These are phyloP conservation scores for Cochlearia excelsa DNA, from an alignment of 345 rosid genomes.

Conservation along the genomic window DNA sequence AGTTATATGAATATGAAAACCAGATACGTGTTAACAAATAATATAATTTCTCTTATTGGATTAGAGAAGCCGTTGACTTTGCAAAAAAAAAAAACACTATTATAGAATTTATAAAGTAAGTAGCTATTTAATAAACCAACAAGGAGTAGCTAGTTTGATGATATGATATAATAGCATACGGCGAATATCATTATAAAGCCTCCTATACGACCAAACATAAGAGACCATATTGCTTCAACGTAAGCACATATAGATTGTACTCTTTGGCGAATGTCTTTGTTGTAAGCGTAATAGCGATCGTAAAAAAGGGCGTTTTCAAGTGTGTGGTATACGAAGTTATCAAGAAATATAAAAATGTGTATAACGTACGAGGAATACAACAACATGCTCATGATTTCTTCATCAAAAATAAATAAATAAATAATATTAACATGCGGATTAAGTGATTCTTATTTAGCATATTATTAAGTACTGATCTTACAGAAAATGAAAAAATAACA, in stretches of 20 bases:
- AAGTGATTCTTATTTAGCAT: too few species aligned
- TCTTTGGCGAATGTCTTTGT: conserved; percentile 2
- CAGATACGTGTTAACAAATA: conserved; percentile 21
- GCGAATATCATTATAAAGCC: conserved; percentile 10
- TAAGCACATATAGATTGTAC: conserved; percentile 21
- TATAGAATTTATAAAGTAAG: conserved; percentile 1
- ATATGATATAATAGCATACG: conserved; percentile 1
- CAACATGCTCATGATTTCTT: too few species aligned
- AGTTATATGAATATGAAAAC: conserved; percentile 23
- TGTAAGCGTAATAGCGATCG: neutral
- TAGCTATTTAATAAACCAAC: neutral
- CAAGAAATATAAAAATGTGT: neutral
- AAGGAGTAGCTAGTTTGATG: too few species aligned
- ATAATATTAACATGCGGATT: too few species aligned
- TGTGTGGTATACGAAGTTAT: conserved; percentile 1
- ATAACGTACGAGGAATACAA: conserved; percentile 12
- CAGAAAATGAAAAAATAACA: too few species aligned
- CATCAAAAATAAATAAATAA: too few species aligned
- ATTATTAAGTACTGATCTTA: too few species aligned
- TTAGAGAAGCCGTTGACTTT: conserved; percentile 38
- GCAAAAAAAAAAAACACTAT: neutral
- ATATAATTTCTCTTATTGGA: conserved; percentile 23
- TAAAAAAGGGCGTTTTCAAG: neutral
- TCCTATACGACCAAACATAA: conserved; percentile 27
- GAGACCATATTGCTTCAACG: conserved; percentile 22